phyloP scores from a whole-genome alignment of 2,329 filamentous ascomycete genomes.

The Parasarocladium wereldwijsianum region DNA sequence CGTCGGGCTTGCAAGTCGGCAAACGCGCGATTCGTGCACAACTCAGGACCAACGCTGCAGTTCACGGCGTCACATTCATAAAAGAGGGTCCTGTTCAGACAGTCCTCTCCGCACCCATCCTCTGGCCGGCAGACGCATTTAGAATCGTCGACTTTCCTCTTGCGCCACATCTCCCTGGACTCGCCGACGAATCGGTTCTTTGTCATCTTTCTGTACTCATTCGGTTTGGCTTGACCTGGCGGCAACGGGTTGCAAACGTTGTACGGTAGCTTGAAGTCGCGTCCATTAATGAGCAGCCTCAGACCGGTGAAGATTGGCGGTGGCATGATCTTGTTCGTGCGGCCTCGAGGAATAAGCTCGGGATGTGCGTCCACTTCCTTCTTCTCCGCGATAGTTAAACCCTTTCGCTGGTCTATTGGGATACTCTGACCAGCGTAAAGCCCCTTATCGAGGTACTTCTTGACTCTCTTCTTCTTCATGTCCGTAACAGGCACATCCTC shows the following conservation, averaged over 20 bases:
- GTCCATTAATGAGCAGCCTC: slow-evolving; percentile 52
- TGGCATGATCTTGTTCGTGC: slow-evolving; percentile 47
- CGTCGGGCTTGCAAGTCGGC: slow-evolving; percentile 61
- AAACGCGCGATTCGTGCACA: slow-evolving; percentile 81
- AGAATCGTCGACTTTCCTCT: slow-evolving; percentile 57
- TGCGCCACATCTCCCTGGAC: slow-evolving; percentile 67
- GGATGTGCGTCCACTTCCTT: slow-evolving; percentile 32
- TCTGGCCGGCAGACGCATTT: slow-evolving; percentile 67
- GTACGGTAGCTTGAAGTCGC: slow-evolving; percentile 80
- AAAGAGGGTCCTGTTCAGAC: slow-evolving; percentile 91
- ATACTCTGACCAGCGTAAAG: slow-evolving; percentile 72
- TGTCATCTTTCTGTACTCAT: slow-evolving; percentile 84
- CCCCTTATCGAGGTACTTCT: slow-evolving; percentile 70
- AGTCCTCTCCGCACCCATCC: slow-evolving; percentile 74
- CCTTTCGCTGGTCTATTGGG: slow-evolving; percentile 29
- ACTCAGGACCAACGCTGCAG: slow-evolving; percentile 60
- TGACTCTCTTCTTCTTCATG: slow-evolving; percentile 34
- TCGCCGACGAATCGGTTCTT: slow-evolving; percentile 90
- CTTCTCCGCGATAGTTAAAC: slow-evolving; percentile 34
- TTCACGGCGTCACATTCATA: slow-evolving; percentile 92
- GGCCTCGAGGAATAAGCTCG: slow-evolving; percentile 29
- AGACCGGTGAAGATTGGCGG: slow-evolving; percentile 67
- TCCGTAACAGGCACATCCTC: slow-evolving; percentile 23
- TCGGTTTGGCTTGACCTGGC: slow-evolving; percentile 74
- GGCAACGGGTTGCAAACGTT: slow-evolving; percentile 81